phyloP scores from a whole-genome alignment of 139 green algal genomes.

The Eudorina sp. region DNA sequence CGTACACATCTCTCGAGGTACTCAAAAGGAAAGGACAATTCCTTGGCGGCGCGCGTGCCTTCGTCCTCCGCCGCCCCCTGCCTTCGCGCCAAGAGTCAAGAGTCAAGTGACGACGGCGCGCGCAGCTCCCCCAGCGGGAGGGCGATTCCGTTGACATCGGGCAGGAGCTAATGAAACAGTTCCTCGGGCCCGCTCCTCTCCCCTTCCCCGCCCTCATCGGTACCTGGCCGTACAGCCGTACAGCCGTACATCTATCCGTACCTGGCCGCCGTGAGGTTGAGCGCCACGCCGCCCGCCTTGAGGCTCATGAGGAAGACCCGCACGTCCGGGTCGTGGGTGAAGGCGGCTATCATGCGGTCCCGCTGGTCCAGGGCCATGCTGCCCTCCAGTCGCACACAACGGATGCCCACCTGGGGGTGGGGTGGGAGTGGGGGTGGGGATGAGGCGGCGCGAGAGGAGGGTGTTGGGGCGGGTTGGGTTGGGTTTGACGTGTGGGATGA shows the following conservation, averaged over 20 bases:
- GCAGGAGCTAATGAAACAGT: no score
- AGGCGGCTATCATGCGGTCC: conserved; percentile 82
- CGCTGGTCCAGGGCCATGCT: conserved; percentile 85
- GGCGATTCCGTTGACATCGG: no score
- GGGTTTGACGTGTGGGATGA: no score
- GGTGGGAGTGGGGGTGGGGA: neutral
- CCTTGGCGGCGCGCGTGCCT: no score
- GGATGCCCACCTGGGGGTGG: conserved; percentile 78
- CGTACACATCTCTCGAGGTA: no score
- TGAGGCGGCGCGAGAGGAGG: neutral
- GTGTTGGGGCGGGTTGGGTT: neutral
- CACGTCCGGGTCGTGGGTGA: conserved; percentile 83
- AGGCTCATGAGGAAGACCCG: conserved; percentile 89
- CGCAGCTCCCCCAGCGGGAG: no score
- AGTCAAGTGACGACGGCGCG: no score
- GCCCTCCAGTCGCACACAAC: conserved; percentile 87
- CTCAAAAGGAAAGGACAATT: no score
- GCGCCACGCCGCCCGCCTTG: conserved; percentile 87
- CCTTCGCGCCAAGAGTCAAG: no score
- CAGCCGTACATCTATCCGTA: no score
- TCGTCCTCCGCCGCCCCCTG: no score
- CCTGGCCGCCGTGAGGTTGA: conserved; percentile 90
- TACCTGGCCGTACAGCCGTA: no score
- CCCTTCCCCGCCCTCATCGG: neutral
- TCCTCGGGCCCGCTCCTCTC: neutral